Evolutionary conservation across 345 rosid genomes (phyloP), one percentile per base, ranked within the genome.

Genomic region (Gynandropsis gynandra): DNA sequence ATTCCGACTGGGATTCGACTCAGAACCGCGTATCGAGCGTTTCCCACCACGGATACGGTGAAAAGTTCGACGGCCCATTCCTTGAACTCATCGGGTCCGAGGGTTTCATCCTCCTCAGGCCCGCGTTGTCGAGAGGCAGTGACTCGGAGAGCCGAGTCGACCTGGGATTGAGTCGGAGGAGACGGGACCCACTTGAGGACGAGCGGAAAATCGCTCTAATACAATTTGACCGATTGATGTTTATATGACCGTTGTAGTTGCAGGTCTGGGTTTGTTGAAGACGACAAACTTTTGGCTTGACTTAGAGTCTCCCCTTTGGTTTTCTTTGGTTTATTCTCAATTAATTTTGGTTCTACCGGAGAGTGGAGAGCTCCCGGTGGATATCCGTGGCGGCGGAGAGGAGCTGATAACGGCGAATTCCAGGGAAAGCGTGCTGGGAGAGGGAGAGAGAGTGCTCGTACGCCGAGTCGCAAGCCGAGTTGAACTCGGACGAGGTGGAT

Each of bases 321-420:
- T n/a, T n/a, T n/a, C n/a, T n/a, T n/a, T n/a, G n/a, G n/a, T n/a
- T n/a, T n/a, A n/a, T n/a, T n/a, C n/a, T n/a, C n/a, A n/a, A n/a
- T n/a, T n/a, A n/a, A n/a, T n/a, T n/a, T n/a, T n/a, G n/a, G n/a
- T n/a, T n/a, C n/a, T n/a, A 58, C 0, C 62, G 48, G 41, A 43
- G 41, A 63, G 63, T 21, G 39, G 69, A 56, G 46, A 71, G 76
- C 37, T 69, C 36, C 45, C 72, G 62, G 69, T 83, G 83, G 75
- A 86, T 74, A 61, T 75, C 74, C 7, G 60, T 47, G 63, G 87
- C 74, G 68, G 97, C 94, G 29, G 82, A 51, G 32, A 57, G 45
- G 55, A 89, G 92, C 54, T 88, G 97, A 73, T 82, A 82, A 0
- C 83, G 82, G 52, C 77, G 74, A 61, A 86, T 82, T 13, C 95